Evolutionary conservation across 2,329 filamentous ascomycete genomes (phyloP), one percentile per base, ranked within the genome.

Genomic region (Talaromyces amestolkiae): DNA sequence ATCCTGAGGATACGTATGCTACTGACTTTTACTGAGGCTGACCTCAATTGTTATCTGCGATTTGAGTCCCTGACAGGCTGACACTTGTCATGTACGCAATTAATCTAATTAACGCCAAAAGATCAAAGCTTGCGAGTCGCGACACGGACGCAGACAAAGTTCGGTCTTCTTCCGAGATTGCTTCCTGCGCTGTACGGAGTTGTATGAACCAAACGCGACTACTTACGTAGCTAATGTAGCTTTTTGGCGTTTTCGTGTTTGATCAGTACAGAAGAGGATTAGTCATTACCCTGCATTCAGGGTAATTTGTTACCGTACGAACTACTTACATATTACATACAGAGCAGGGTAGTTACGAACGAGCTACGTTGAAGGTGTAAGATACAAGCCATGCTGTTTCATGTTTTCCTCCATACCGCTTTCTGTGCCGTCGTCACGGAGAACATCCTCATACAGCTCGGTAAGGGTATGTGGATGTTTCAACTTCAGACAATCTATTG

Each of bases 331-430:
- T 5, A 31, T 37, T 37, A 31, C 27, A 31, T 5, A 31, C 27
- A 31, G 27, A 31, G 27, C 27, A 31, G 27, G 6, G 27, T 31
- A 31, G 27, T 6, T 37, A 37, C 35, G 11, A 1, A 13, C 6
- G 35, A 1, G 13, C 3, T 53, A 1, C 15, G n/a, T 8, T n/a
- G n/a, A 11, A 33, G 11, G 3, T 10, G 53, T 47, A 60, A 47
- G 41, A 47, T 45, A 47, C 58, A 33, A 43, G 58, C 58, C 58
- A 60, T 60, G 58, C 41, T 60, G 58, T 60, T 60, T 60, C 58
- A 60, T 47, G 53, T 35, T 22, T 27, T 33, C 27, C 58, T 47
- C 58, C 58, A 39, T 56, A 56, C 53, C 33, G 19, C 53, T 24
- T 31, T 56, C 31, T 56, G 31, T 37, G 31, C 51, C 51, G 51